Percentiles rank a stretch among this genome's conserved stretches.
phyloP scores from a whole-genome alignment of 2,329 filamentous ascomycete species.

The Colletotrichum endophyticum region DNA sequence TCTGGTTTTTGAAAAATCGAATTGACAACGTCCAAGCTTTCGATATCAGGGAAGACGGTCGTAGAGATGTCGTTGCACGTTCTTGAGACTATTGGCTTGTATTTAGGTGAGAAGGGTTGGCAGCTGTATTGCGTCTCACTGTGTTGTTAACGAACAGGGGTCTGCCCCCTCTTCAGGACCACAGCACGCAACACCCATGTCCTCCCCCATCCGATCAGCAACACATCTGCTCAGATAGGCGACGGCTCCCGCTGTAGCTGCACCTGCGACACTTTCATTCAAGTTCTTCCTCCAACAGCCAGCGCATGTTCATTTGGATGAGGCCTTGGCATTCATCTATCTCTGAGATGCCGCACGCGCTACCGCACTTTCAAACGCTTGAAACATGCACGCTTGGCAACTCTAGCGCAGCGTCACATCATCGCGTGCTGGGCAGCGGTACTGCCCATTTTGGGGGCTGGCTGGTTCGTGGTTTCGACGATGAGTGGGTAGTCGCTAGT shows the following conservation, averaged over 20 bases:
- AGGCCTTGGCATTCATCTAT: conserved; percentile 6
- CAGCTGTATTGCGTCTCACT: background rate
- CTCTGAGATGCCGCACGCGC: background rate
- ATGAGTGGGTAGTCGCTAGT: background rate
- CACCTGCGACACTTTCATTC: background rate
- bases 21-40: background rate
- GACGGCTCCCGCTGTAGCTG: background rate
- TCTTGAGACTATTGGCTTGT: background rate
- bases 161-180: background rate
- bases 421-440: background rate
- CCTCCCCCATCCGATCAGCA: background rate
- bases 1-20: background rate
- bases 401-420: background rate
- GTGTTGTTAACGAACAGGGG: background rate
- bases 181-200: background rate
- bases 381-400: background rate
- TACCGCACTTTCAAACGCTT: background rate
- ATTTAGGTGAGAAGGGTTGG: background rate
- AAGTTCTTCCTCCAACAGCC: conserved; percentile 19
- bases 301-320: background rate
- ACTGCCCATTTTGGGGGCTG: background rate
- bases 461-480: background rate
- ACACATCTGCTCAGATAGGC: background rate
- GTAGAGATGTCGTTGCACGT: background rate
- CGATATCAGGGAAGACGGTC: background rate